Evolutionary conservation across 1,284 basidiomycete species (phyloP), one percentile per base, ranked within the genome.

Genomic region (Puccinia triticina): DNA sequence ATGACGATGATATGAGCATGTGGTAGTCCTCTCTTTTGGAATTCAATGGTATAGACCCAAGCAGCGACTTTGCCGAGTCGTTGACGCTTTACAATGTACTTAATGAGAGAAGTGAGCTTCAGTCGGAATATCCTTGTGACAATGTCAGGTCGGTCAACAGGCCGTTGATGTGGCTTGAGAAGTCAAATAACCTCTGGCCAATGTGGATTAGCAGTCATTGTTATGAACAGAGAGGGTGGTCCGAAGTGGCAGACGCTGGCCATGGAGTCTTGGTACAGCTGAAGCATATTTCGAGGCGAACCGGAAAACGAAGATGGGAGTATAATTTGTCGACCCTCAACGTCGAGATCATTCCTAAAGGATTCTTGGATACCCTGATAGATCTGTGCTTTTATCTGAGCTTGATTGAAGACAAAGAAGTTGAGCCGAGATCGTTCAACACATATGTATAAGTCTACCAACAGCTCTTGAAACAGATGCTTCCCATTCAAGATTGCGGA

Each of bases 391-490:
- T n/a, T 14, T 3, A 67, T 67, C 8, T 14, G 37, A 16, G 2
- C 40, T 40, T 67, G 64, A 67, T 67, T 67, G 40, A 67, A 43
- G 7, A 21, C 2, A 18, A 40, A 40, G 21, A 37, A 67, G 23
- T 67, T 11, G 40, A 32, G 21, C 64, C 37, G 12, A 86, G 86
- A 86, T 86, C 88, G n/a, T n/a, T n/a, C n/a, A n/a, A n/a, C n/a
- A n/a, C n/a, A n/a, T n/a, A n/a, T n/a, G n/a, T n/a, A n/a, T 29
- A 84, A 82, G 83, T 88, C 87, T 0, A 87, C 86, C 77, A 87
- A 74, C 76, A 88, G 89, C 23, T 89, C 87, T 64, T 89, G 88
- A 53, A 90, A 88, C 0, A 90, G 86, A 0, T 86, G 4, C 16
- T 55, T 32, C 10, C 72, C 48, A 4, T 48, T 10, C 2, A 74